phyloP scores from a whole-genome alignment of 345 rosid genomes.

The Draba incana region DNA sequence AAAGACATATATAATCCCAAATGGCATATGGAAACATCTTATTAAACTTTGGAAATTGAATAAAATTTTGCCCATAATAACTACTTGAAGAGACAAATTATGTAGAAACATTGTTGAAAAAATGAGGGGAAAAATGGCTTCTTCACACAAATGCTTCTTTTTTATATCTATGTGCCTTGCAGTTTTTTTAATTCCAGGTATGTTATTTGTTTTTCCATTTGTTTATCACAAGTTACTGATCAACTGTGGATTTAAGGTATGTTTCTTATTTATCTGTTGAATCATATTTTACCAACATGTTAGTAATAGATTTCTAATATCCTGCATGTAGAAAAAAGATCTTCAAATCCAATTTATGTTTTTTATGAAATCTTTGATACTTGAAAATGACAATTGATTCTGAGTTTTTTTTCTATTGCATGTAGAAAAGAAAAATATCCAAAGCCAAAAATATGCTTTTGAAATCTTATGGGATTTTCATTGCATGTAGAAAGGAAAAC shows the following conservation, averaged over 20 bases:
- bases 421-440: no score
- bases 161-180: background rate
- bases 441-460: no score
- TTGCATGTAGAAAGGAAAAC: background rate
- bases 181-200: background rate
- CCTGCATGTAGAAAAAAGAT: background rate
- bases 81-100: background rate
- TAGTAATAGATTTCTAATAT: background rate
- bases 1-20: background rate
- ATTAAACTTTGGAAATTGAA: background rate
- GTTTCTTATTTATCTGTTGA: background rate
- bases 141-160: conserved; percentile 1
- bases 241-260: background rate
- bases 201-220: no score
- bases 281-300: background rate
- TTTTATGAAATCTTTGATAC: background rate
- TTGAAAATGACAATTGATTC: no score
- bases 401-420: no score
- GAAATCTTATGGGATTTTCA: background rate
- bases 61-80: background rate
- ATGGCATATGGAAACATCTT: background rate
- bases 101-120: background rate
- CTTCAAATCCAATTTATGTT: background rate
- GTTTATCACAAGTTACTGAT: background rate
- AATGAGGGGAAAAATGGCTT: background rate